Evolutionary conservation across 176 grass and related monocot genomes (phyloP).

Genomic region (Melocanna baccifera): DNA sequence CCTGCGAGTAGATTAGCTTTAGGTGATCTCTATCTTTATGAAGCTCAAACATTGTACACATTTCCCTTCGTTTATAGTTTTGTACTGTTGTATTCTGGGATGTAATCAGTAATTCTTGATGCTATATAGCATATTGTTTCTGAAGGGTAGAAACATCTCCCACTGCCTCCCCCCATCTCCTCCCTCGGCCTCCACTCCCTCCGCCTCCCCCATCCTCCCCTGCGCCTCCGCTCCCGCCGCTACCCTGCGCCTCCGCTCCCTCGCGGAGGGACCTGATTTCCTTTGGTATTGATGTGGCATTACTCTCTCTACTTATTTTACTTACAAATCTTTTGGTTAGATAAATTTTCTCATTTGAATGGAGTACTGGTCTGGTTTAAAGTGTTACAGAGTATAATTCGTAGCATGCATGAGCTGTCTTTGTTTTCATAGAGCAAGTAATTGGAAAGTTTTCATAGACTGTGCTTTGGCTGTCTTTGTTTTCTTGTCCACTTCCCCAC

Average conservation of each 20-base stretch:
- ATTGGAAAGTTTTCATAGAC: neutral
- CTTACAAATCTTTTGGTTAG: neutral
- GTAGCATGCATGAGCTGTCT: neutral
- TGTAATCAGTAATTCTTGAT: slow-evolving; percentile 7
- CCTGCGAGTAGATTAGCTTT: slow-evolving; percentile 4
- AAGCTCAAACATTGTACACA: neutral
- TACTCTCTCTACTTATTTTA: neutral
- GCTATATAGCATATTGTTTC: neutral
- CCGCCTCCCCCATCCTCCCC: too few relatives aligned
- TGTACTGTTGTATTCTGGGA: neutral
- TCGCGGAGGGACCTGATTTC: too few relatives aligned
- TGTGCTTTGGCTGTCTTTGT: neutral
- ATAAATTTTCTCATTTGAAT: neutral
- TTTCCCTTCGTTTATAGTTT: neutral
- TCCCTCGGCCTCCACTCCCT: too few relatives aligned
- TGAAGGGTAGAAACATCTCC: neutral
- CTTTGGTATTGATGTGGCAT: too few relatives aligned
- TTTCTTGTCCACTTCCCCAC: neutral
- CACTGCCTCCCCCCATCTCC: too few relatives aligned
- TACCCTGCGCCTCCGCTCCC: too few relatives aligned
- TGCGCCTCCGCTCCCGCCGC: too few relatives aligned
- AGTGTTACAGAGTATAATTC: neutral
- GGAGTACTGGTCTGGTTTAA: neutral
- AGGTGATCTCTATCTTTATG: too few relatives aligned
- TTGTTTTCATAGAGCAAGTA: neutral